phyloP scores from a whole-genome alignment of 176 grass and related monocot species.

The Themeda triandra region DNA sequence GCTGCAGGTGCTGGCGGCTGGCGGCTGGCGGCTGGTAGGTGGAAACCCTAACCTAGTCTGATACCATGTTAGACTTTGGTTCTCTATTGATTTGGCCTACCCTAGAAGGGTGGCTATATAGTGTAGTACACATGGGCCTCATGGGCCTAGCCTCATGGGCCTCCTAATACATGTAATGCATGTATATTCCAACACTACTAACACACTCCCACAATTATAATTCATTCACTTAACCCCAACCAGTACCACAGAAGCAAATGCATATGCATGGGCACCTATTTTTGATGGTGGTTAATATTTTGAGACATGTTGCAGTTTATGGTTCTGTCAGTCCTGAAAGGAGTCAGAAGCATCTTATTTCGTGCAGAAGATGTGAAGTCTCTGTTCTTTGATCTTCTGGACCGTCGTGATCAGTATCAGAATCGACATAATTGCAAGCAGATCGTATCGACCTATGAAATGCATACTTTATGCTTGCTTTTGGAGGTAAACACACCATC shows the following conservation, averaged over 20 bases:
- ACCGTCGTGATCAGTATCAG: conserved; percentile 35
- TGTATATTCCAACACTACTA: too few species aligned
- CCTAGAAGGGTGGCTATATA: too few species aligned
- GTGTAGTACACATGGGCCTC: too few species aligned
- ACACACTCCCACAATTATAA: background rate
- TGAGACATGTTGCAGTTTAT: conserved; percentile 52
- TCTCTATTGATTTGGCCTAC: too few species aligned
- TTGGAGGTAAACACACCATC: conserved; percentile 60
- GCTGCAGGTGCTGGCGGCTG: too few species aligned
- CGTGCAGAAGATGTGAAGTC: conserved; percentile 57
- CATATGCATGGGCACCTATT: background rate
- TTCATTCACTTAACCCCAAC: background rate
- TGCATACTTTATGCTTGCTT: conserved; percentile 76
- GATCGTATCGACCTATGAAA: conserved; percentile 57
- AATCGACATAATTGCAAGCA: conserved; percentile 31
- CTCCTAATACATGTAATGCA: too few species aligned
- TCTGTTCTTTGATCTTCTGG: conserved; percentile 61
- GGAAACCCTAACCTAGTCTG: too few species aligned
- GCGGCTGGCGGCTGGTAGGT: too few species aligned
- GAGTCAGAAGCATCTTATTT: conserved; percentile 73
- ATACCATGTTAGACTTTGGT: too few species aligned
- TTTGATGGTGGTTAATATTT: conserved; percentile 6
- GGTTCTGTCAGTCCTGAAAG: conserved; percentile 75
- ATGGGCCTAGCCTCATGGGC: too few species aligned
- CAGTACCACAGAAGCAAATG: background rate